Evolutionary conservation across 169 alveolate genomes (phyloP), one percentile per base, ranked within the genome.

Genomic region (Cryptosporidium xiaoi): DNA sequence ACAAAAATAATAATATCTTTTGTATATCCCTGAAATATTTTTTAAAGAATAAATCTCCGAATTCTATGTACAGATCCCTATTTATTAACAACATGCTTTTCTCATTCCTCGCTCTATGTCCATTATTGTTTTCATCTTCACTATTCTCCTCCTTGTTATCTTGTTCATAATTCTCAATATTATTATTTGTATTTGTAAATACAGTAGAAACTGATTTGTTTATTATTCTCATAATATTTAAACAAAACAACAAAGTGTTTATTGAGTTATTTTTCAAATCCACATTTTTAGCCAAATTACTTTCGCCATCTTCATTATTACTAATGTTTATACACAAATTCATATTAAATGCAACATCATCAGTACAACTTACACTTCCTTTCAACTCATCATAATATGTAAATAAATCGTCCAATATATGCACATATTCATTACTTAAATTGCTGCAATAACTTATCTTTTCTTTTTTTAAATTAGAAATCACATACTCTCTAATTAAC

Each of bases 221-320:
- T n/a, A 69, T 51, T n/a, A 69, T 16, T 18, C 83, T 44, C 40
- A 69, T 13, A 33, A 24, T 69, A 24, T 69, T 69, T 53, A 69
- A 36, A 18, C 83, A 69, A 69, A 69, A 69, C 18, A 53, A 53
- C 56, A 69, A 44, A 7, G 24, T 12, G 18, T 44, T 36, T 3
- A 66, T 48, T 12, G 29, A 1, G 34, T 48, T 53, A 12, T 13
- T 13, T 20, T 53, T 53, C 29, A 53, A 53, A 16, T 53, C 29
- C 7, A 5, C 64, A 53, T 53, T 53, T 8, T 40, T 8, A 40
- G 13, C 4, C 4, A 40, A 40, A 40, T 8, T 40, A 3, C 48
- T 40, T 8, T 40, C 48, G 4, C 1, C 48, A 8, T 8, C 10
- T 3, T 6, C 48, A n/a, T 5, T 3, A 53, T 5, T 6, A n/a